Conservation (phyloP, 1,284 basidiomycete genomes). For the Papiliotrema flavescens region DNA sequence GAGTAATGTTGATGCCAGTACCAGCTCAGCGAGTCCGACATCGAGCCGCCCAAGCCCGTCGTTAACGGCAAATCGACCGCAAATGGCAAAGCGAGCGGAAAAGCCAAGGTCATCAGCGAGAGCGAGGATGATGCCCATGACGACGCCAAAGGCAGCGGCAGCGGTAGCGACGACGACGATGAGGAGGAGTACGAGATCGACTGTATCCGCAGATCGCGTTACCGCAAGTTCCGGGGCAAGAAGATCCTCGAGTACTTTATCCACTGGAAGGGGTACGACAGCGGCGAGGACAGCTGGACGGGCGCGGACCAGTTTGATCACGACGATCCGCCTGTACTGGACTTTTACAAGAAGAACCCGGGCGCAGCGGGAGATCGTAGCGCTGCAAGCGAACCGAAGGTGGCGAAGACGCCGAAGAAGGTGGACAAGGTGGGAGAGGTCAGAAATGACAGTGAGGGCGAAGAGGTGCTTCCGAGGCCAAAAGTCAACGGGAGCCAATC, state of each 20-base stretch:
- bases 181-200: slow-evolving; percentile 43
- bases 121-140: not conserved
- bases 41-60: not conserved
- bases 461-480: not conserved
- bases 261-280: slow-evolving; percentile 37
- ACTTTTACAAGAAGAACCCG: slow-evolving; percentile 30
- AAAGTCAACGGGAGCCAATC: not conserved
- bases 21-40: not conserved
- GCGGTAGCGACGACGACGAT: slow-evolving; percentile 1
- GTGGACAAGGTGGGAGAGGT: not conserved
- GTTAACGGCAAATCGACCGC: not conserved
- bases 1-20: not conserved
- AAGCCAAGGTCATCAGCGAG: not conserved
- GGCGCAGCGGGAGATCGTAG: not conserved
- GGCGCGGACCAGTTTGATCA: slow-evolving; percentile 34
- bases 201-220: slow-evolving; percentile 37
- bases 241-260: slow-evolving; percentile 33
- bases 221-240: slow-evolving; percentile 14
- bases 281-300: slow-evolving; percentile 36
- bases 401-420: not conserved
- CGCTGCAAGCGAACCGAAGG: not conserved
- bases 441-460: too few species aligned
- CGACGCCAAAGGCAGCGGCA: not conserved
- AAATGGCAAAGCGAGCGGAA: not conserved
- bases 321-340: slow-evolving; percentile 45